phyloP scores from a whole-genome alignment of 257 asterid species.

The Craterostigma plantagineum region DNA sequence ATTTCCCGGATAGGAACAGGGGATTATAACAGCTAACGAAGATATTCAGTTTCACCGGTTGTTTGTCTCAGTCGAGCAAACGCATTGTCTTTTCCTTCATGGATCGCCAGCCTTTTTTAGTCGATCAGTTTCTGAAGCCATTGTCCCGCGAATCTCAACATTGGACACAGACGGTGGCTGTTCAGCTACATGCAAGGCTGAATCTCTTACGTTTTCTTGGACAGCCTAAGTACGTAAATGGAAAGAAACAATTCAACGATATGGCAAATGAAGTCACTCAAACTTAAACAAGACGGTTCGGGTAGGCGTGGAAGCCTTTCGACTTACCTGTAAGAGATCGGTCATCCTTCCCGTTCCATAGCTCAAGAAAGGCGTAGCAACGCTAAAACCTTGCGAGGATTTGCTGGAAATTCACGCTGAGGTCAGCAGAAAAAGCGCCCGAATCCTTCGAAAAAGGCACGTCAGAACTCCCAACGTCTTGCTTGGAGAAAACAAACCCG shows the following conservation, averaged over 20 bases:
- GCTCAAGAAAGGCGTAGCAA: slow-evolving; percentile 21
- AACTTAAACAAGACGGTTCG: neutral
- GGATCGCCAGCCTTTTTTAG: too few relatives aligned
- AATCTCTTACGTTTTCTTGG: slow-evolving; percentile 1
- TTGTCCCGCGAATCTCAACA: too few relatives aligned
- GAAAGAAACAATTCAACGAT: neutral
- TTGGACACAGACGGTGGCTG: too few relatives aligned
- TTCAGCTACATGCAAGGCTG: neutral
- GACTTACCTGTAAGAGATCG: slow-evolving; percentile 69
- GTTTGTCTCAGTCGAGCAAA: too few relatives aligned
- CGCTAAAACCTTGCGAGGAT: slow-evolving; percentile 20
- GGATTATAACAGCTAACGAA: too few relatives aligned
- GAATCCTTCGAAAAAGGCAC: too few relatives aligned
- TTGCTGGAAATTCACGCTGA: slow-evolving; percentile 9
- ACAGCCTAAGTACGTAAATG: slow-evolving; percentile 8
- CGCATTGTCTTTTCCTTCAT: too few relatives aligned
- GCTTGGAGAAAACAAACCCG: too few relatives aligned
- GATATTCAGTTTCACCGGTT: too few relatives aligned
- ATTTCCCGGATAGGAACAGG: too few relatives aligned
- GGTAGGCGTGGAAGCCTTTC: neutral
- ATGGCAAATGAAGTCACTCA: neutral
- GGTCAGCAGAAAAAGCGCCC: slow-evolving; percentile 8
- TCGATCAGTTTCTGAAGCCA: too few relatives aligned
- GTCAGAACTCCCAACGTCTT: too few relatives aligned
- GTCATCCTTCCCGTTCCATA: slow-evolving; percentile 71